Base-by-base conservation (phyloP, 2,329 filamentous ascomycete species). In the Calonectria pseudoreteaudii region DNA sequence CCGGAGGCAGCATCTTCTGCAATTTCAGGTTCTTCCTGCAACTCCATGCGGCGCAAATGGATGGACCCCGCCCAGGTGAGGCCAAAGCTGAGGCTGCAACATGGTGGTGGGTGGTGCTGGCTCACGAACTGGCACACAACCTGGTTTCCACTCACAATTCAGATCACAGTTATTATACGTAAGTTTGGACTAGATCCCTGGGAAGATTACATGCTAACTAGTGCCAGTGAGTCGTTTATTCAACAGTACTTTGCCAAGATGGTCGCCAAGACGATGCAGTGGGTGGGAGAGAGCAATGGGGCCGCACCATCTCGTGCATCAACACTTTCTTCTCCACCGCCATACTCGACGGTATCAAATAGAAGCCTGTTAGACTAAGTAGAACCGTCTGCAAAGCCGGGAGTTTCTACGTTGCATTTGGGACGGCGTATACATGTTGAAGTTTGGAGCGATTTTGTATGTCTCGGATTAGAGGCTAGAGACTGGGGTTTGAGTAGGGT, bases 21-120 rank as follows among this genome's bases (percentile, higher is more conserved):
- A 99, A 99, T 82, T 90, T 98, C 76, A 90, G 94, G 23, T 98
- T 95, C 87, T 98, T 96, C 83, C 85, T 93, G 74, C 92, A 96
- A 80, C 85, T 98, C 38, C 96, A 98, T 81, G 87, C 91, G 56
- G 80, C 86, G 18, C 84, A 87, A 75, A 83, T 91, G 62, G 80
- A 76, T 64, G 85, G 71, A 64, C 83, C 28, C 53, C 77, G 66
- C 28, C 81, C 62, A 30, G 83, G 83, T 2, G 85, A 88, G 68
- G 90, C 87, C 20, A 91, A 87, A 82, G 88, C 91, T 5, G 94
- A 97, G 74, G 94, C 94, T 3, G 87, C 92, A 71, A 91, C 93
- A 1, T 98, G 96, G 88, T 98, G 96, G 96, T 98, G 94, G 91
- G 94, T 98, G 76, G 95, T 97, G n/a, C 84, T 98, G 74, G 97